Evolutionary conservation across 2,329 filamentous ascomycete species (phyloP).

Genomic region (Trichoderma atroviride): DNA sequence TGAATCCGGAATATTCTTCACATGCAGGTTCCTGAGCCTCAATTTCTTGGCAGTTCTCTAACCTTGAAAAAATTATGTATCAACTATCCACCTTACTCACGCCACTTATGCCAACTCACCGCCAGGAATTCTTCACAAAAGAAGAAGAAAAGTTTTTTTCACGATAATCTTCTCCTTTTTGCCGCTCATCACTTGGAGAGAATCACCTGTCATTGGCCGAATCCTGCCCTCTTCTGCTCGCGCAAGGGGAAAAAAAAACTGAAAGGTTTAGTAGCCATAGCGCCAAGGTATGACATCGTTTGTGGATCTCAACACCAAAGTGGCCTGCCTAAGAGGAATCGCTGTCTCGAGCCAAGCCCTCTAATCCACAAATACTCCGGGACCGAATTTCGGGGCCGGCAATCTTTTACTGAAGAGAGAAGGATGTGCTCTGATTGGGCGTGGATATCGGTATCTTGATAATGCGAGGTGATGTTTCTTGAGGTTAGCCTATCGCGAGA

Average conservation of each 20-base stretch:
- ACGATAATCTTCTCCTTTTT: background rate
- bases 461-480: background rate
- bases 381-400: background rate
- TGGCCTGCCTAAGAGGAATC: background rate
- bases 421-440: background rate
- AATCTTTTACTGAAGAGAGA: background rate
- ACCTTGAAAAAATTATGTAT: background rate
- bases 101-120: background rate
- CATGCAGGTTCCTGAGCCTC: background rate
- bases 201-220: background rate
- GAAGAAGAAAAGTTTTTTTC: background rate
- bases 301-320: slow-evolving; percentile 1
- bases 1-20: background rate
- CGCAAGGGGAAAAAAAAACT: background rate
- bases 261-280: background rate
- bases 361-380: slow-evolving; percentile 19
- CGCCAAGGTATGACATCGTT: slow-evolving; percentile 20
- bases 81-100: background rate
- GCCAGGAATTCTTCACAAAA: background rate
- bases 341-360: slow-evolving; percentile 1
- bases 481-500: background rate
- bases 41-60: background rate
- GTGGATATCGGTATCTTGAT: background rate
- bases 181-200: background rate
- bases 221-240: background rate